phyloP scores from a whole-genome alignment of 2,329 filamentous ascomycete genomes.

The Epicoccum sorghinum region DNA sequence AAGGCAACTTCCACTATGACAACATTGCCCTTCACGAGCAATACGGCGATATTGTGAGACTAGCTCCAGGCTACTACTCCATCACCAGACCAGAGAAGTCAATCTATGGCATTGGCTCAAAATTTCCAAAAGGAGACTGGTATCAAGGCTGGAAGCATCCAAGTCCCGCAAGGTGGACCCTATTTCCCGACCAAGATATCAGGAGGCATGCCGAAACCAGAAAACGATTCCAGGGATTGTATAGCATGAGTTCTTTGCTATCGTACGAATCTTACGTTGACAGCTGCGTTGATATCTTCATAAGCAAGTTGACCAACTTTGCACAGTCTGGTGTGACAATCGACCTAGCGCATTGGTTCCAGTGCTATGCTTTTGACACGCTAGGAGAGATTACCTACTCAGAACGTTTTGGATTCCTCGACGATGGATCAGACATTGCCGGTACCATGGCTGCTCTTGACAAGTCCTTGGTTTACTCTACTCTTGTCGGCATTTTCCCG shows the following conservation, averaged over 20 bases:
- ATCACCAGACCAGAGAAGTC: neutral
- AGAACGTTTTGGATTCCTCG: constrained; percentile 48
- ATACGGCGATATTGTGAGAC: neutral
- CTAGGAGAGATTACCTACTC: constrained; percentile 45
- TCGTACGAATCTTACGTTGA: constrained; percentile 43
- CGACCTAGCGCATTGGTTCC: constrained; percentile 49
- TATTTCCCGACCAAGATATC: constrained; percentile 1
- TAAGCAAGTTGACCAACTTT: constrained; percentile 1
- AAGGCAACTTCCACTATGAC: neutral
- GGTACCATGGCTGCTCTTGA: constrained; percentile 47
- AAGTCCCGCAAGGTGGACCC: neutral
- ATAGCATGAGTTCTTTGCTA: neutral
- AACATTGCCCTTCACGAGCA: constrained; percentile 1
- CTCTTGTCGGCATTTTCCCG: constrained; percentile 24
- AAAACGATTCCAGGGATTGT: neutral
- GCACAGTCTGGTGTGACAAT: constrained; percentile 23
- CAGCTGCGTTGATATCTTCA: constrained; percentile 26
- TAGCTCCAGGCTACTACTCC: neutral
- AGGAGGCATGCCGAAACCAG: neutral
- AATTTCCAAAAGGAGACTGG: neutral
- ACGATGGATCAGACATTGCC: constrained; percentile 44
- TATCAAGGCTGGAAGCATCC: constrained; percentile 1
- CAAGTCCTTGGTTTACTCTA: constrained; percentile 20
- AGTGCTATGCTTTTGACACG: constrained; percentile 52
- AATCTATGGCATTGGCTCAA: neutral